Evolutionary conservation across 805 yeast species (phyloP), one percentile per base, ranked within the genome.

Genomic region (Wickerhamiella parazyma): DNA sequence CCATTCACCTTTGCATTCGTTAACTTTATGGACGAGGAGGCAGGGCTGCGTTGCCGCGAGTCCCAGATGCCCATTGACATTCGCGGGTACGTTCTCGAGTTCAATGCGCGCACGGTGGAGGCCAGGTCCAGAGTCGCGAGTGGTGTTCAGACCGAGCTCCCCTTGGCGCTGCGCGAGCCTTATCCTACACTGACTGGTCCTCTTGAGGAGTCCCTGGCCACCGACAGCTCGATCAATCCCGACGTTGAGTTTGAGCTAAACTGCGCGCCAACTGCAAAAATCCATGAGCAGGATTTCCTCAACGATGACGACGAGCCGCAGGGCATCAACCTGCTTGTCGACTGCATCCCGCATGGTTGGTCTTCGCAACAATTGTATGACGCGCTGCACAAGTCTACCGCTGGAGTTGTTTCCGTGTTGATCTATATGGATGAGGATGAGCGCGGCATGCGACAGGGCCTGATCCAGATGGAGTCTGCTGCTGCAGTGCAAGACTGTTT

Each of bases 1-100:
- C 33, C 38, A 11, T 40, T 24, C 20, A 40, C 43, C n/a, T 40
- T 20, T 18, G 43, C 33, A 5, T 40, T 40, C 19, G 38, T 33
- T 2, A 40, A 40, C 38, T 40, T 40, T 18, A 22, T 19, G 4
- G 21, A 33, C 25, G 33, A 19, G 12, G 33, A 17, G 19, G 43
- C 31, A n/a, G 20, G 21, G 8, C 9, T 2, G 25, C 42, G 42
- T 26, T 39, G 42, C 21, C 33, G 21, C 22, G 33, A 31, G 21
- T 39, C 42, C 10, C 24, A 25, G 16, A 31, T 39, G 16, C 14
- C 36, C 24, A 39, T 39, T 16, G 36, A 29, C 26, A 31, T 39
- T 21, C 22, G 42, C 10, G 42, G 42, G 19, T 31, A 22, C 7
- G 17, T n/a, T 8, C 28, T 31, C 17, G 31, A 14, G n/a, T 39